Conservation (phyloP, 106 monocot species). For the Allium fistulosum region DNA sequence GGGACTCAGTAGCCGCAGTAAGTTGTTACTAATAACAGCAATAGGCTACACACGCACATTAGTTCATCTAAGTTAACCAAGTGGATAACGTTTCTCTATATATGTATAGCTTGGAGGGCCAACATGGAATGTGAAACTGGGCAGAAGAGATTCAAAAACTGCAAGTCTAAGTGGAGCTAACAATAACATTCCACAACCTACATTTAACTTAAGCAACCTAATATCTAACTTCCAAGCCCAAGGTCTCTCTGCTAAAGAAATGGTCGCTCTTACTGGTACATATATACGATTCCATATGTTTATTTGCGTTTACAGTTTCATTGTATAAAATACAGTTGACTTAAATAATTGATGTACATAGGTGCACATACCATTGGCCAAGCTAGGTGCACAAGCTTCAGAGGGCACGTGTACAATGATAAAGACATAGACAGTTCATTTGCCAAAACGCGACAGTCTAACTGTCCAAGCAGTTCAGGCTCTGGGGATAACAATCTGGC, state of each 20-base stretch:
- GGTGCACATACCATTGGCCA: conserved; percentile 73
- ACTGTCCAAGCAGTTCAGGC: conserved; percentile 33
- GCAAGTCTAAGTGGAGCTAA: conserved; percentile 52
- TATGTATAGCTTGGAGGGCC: conserved; percentile 62
- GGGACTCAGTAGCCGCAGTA: conserved; percentile 57
- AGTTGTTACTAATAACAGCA: conserved; percentile 5
- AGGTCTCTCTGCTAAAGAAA: conserved; percentile 31
- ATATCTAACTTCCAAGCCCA: conserved; percentile 38
- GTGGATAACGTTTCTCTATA: too few species aligned
- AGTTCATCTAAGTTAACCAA: neutral
- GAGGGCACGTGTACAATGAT: conserved; percentile 68
- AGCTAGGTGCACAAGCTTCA: conserved; percentile 56
- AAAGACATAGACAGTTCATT: conserved; percentile 58
- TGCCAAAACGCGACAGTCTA: conserved; percentile 21
- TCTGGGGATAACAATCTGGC: conserved; percentile 57
- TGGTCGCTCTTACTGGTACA: conserved; percentile 32
- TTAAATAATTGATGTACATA: neutral
- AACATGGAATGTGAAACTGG: conserved; percentile 60
- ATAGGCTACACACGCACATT: too few species aligned
- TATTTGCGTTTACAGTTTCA: too few species aligned
- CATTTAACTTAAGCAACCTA: conserved; percentile 24
- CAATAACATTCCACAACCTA: conserved; percentile 61
- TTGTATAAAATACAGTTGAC: too few species aligned
- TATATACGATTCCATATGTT: too few species aligned
- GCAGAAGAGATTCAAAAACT: conserved; percentile 55